These are phyloP conservation scores for Voacanga thouarsii DNA, from an alignment of 257 asterid species.

Conservation along the genomic window DNA sequence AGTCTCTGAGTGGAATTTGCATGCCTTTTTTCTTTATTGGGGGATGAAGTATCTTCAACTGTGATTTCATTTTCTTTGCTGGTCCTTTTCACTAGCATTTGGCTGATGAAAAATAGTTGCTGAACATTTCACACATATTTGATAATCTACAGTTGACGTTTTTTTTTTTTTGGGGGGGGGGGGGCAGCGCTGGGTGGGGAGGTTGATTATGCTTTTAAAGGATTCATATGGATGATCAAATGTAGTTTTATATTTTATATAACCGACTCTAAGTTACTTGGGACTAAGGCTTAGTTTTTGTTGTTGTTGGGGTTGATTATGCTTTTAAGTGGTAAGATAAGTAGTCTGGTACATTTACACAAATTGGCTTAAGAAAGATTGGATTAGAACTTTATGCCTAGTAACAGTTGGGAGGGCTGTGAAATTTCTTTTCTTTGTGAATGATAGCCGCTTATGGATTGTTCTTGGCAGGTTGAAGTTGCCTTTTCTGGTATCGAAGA, in stretches of 20 bases:
- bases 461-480: constrained; percentile 82
- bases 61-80: too few relatives aligned
- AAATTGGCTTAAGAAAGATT: background rate
- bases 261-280: too few relatives aligned
- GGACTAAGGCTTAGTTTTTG: too few relatives aligned
- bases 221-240: too few relatives aligned
- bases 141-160: background rate
- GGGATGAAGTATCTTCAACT: too few relatives aligned
- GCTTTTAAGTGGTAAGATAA: background rate
- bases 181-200: too few relatives aligned
- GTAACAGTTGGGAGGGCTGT: background rate
- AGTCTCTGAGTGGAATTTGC: background rate
- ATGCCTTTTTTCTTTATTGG: too few relatives aligned
- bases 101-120: too few relatives aligned
- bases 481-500: constrained; percentile 79
- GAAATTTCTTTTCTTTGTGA: background rate
- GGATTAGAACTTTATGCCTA: background rate
- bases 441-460: constrained; percentile 1
- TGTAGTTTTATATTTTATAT: too few relatives aligned
- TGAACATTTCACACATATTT: background rate
- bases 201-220: too few relatives aligned
- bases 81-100: too few relatives aligned
- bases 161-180: background rate
- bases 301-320: background rate
- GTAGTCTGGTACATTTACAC: background rate